Base-by-base conservation (phyloP, 78 protist genomes). In the Reticulomyxa filosa region DNA sequence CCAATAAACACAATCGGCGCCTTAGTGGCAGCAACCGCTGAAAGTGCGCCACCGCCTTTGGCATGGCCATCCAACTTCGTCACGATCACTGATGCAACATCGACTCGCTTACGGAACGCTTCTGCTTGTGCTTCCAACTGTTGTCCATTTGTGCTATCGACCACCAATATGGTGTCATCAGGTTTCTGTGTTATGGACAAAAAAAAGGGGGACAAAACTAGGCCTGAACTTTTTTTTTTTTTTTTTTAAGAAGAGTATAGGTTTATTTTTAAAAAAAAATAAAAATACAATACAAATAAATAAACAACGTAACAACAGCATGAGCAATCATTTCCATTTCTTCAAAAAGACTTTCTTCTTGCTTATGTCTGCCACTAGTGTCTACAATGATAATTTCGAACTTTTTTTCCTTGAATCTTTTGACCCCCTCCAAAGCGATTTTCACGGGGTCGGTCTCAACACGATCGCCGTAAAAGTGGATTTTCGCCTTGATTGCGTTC, bases 331-430 rank as follows among this genome's bases (percentile, higher is more conserved):
- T 84, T 34, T 77, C 57, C 98, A 94, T 91, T 66, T 95, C 97
- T 62, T 83, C 88, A 48, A 95, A 92, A 23, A 95, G 80, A 11
- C 74, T 80, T 2, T 17, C n/a, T 20, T 56, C n/a, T 56, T 20
- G 99, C 77, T 82, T 89, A 81, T 94, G 99, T 2, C 97, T 71
- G 2, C 92, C 86, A 13, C 87, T 76, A 22, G 99, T 95, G 78
- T 95, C 99, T 5, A 95, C 97, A 33, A 95, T 89, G 73, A 95
- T 95, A 53, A 95, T 56, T 29, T 94, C 96, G 26, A 56, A 81
- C 10, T 73, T 33, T 10, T 33, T 29, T 53, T 42, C 13, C 66
- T 42, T 62, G 56, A 11, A 7, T 17, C 65, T 27, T 62, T 8
- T 29, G 11, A 42, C 56, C 8, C 66, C 66, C 56, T 33, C 25